These are phyloP conservation scores for Phytophthora sojae DNA, from an alignment of 352 stramenopile species.

Conservation along the genomic window DNA sequence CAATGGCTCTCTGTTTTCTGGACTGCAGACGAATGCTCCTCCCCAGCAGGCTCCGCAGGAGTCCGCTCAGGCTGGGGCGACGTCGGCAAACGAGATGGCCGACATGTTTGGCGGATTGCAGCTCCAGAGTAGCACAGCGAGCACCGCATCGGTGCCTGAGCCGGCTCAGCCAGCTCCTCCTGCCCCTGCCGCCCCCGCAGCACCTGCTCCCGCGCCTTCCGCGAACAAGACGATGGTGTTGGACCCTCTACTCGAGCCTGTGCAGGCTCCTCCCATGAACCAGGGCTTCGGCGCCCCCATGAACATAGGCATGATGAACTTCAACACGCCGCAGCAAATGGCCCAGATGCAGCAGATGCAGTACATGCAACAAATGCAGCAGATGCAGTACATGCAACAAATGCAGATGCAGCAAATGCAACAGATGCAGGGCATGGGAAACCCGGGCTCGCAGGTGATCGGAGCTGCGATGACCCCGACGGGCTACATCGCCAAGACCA, in stretches of 20 bases:
- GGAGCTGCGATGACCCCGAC: slow-evolving; percentile 85
- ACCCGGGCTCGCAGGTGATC: slow-evolving; percentile 76
- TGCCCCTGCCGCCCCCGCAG: slow-evolving; percentile 32
- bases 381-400: slow-evolving; percentile 80
- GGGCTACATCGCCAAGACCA: slow-evolving; percentile 90
- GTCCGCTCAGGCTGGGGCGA: slow-evolving; percentile 23
- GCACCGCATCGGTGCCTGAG: slow-evolving; percentile 27
- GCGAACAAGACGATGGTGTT: slow-evolving; percentile 61
- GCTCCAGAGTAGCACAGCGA: slow-evolving; percentile 57
- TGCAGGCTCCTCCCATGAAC: slow-evolving; percentile 54
- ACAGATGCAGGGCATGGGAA: slow-evolving; percentile 57
- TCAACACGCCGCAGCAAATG: slow-evolving; percentile 60
- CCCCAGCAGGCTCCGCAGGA: slow-evolving; percentile 41
- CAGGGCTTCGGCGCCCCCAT: slow-evolving; percentile 49
- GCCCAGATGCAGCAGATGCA: slow-evolving; percentile 72
- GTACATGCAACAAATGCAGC: slow-evolving; percentile 67
- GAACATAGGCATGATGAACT: slow-evolving; percentile 76
- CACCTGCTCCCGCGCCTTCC: slow-evolving; percentile 30
- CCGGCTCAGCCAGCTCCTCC: slow-evolving; percentile 22
- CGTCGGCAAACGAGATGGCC: slow-evolving; percentile 42
- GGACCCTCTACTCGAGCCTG: slow-evolving; percentile 75
- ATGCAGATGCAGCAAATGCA: slow-evolving; percentile 77
- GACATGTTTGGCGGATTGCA: slow-evolving; percentile 86
- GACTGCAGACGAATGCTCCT: slow-evolving; percentile 53
- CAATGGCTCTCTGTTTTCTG: slow-evolving; percentile 64